Evolutionary conservation across 2,329 filamentous ascomycete genomes (phyloP).

Genomic region (Aureobasidium pullulans): DNA sequence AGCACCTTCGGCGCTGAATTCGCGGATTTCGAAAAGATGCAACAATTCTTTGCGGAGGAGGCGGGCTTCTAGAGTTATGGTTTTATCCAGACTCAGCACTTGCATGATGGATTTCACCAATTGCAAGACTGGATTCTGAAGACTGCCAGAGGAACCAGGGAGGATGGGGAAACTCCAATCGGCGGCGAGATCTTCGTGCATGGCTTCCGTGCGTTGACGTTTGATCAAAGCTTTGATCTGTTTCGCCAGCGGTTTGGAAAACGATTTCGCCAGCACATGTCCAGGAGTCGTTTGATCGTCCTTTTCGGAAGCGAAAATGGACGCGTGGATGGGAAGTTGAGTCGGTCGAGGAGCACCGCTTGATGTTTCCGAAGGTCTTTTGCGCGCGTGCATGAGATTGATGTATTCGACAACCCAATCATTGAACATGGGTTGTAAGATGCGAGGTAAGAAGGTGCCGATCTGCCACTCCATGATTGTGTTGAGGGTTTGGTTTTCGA

Average conservation of each 20-base stretch:
- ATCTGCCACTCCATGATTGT: conserved; percentile 99
- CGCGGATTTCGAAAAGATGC: conserved; percentile 83
- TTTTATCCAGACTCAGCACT: conserved; percentile 82
- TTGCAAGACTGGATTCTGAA: conserved; percentile 72
- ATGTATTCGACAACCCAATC: conserved; percentile 95
- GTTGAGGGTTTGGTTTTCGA: conserved; percentile 72
- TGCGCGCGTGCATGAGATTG: conserved; percentile 82
- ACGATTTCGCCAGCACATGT: conserved; percentile 68
- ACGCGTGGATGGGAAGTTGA: conserved; percentile 51
- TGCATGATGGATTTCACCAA: conserved; percentile 92
- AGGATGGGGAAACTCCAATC: conserved; percentile 83
- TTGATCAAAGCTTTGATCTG: conserved; percentile 75
- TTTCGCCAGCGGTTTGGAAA: conserved; percentile 85
- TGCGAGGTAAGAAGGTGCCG: conserved; percentile 73
- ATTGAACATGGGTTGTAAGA: conserved; percentile 76
- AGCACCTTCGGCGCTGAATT: conserved; percentile 81
- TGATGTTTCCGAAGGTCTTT: conserved; percentile 50
- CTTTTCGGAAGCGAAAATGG: conserved; percentile 50
- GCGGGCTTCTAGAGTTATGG: conserved; percentile 80
- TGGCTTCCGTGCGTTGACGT: conserved; percentile 78
- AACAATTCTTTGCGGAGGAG: conserved; percentile 84
- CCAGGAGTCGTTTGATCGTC: conserved; percentile 49
- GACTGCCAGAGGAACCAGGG: conserved; percentile 60
- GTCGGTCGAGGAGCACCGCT: conserved; percentile 49
- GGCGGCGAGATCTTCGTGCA: conserved; percentile 77